phyloP scores from a whole-genome alignment of 2,329 filamentous ascomycete species.

The Colletotrichum theobromicola region DNA sequence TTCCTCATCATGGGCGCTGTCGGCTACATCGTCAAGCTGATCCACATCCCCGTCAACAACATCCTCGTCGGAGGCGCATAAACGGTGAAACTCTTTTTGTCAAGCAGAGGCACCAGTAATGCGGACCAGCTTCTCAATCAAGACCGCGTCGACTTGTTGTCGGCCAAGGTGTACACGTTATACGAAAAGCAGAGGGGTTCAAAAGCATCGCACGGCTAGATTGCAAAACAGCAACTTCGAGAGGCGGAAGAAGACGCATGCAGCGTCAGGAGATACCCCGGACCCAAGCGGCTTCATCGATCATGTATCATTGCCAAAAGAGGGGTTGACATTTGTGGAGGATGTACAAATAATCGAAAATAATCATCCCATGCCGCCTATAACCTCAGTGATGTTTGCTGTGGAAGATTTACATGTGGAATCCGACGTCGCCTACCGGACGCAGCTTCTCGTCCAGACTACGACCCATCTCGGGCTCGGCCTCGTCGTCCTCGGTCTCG shows the following conservation, averaged over 20 bases:
- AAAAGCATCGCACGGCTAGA: constrained; percentile 6
- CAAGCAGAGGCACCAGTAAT: neutral
- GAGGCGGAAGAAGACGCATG: neutral
- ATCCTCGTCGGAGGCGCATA: constrained; percentile 72
- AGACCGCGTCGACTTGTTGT: neutral
- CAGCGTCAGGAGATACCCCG: constrained; percentile 18
- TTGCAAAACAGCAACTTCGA: neutral
- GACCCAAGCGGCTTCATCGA: constrained; percentile 15
- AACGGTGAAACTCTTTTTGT: constrained; percentile 6
- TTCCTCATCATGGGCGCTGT: constrained; percentile 75
- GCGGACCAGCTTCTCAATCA: neutral
- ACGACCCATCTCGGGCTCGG: constrained; percentile 60
- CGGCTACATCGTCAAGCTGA: constrained; percentile 74
- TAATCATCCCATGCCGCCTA: constrained; percentile 11
- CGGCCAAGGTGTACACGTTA: constrained; percentile 11
- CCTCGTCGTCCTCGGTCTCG: constrained; percentile 71
- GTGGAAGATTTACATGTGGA: neutral
- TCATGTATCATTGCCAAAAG: constrained; percentile 22
- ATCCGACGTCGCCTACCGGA: constrained; percentile 24
- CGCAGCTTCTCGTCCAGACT: constrained; percentile 66
- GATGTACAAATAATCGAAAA: constrained; percentile 20
- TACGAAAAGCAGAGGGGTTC: constrained; percentile 9
- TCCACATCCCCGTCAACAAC: constrained; percentile 75
- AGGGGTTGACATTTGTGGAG: constrained; percentile 13
- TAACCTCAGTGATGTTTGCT: neutral